phyloP scores from a whole-genome alignment of 805 yeast species.

The Torulaspora delbrueckii region DNA sequence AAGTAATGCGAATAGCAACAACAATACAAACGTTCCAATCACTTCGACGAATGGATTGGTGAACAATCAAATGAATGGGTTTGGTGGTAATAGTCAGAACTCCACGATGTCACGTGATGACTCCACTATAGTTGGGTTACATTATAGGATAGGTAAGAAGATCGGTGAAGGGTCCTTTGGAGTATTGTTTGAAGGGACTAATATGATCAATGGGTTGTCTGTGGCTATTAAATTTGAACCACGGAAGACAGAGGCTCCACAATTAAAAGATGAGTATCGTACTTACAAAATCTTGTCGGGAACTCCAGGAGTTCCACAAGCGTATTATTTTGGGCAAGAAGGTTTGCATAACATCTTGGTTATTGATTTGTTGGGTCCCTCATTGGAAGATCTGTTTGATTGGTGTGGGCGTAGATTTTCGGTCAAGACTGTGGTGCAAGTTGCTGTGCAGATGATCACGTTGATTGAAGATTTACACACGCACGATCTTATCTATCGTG shows the following conservation, averaged over 20 bases:
- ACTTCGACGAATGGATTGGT: slow-evolving; percentile 2
- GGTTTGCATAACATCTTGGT: slow-evolving; percentile 94
- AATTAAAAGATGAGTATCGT: slow-evolving; percentile 90
- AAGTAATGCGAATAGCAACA: slow-evolving; percentile 4
- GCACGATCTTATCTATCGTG: slow-evolving; percentile 88
- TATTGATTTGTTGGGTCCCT: slow-evolving; percentile 92
- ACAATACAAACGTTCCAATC: slow-evolving; percentile 7
- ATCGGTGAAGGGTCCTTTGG: slow-evolving; percentile 99
- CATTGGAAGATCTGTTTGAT: slow-evolving; percentile 92
- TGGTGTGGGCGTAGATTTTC: slow-evolving; percentile 95
- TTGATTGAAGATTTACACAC: slow-evolving; percentile 84
- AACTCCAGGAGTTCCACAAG: slow-evolving; percentile 82
- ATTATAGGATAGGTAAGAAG: slow-evolving; percentile 93
- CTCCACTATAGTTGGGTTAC: slow-evolving; percentile 69
- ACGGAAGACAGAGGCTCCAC: slow-evolving; percentile 95
- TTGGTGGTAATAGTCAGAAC: neutral
- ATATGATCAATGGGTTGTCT: slow-evolving; percentile 82
- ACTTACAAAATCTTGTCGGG: slow-evolving; percentile 87
- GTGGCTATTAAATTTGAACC: slow-evolving; percentile 98
- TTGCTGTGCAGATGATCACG: slow-evolving; percentile 90
- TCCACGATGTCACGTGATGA: slow-evolving; percentile 20
- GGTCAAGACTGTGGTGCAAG: slow-evolving; percentile 85
- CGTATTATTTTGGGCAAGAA: slow-evolving; percentile 98
- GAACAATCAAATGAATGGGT: slow-evolving; percentile 1
- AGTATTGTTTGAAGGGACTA: slow-evolving; percentile 92